Base-by-base conservation (phyloP, 495 filamentous ascomycete genomes). In the Penicillium goetzii region DNA sequence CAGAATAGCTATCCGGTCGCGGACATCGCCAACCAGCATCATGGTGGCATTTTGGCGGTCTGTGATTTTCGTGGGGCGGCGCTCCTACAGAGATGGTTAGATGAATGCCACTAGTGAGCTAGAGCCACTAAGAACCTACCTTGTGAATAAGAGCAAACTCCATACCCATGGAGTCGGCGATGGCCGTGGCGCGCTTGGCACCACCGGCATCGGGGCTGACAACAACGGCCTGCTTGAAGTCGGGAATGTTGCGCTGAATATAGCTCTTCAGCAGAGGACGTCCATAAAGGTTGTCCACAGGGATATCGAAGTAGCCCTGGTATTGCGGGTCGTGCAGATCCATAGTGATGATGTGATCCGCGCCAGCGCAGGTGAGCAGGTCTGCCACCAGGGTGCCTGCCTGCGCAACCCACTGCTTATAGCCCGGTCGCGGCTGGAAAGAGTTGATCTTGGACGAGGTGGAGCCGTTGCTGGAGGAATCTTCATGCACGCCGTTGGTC, bases 301-400 rank as follows among this genome's bases (percentile, higher is more conserved):
- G 94, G 57, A 98, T 97, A 71, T 98, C 95, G 69, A 99, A 98
- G 82, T 96, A 99, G 51, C 95, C 95, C 75, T 99, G 95, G 73
- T 98, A 98, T 76, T 98, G 96, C 63, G 96, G 93, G 74, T 98
- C 95, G 72, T 99, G 95, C 58, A 99, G 82, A 74, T 99, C 95
- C 87, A 85, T 94, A 3, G 95, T 98, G 70, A 99, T 92, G 73
- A 99, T 78, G 76, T 98, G 95, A 78, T 99, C 96, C 25, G 95
- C 92, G 56, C 95, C 95, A 63, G 95, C 95, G 74, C 93, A 97
- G 43, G 92, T 97, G 60, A 99, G 79, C 56, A 99, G 85, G 73
- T 97, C 93, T 25, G 95, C 95, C 23, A 99, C 90, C 65, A 99
- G 83, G 19, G 95, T 98, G 55, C 95, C 95, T 50, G 95, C 94